A percentile compares a stretch with the other conserved stretches of the same genome.
These are phyloP conservation scores for Pichia gijzeniarum DNA, from an alignment of 805 yeast genomes.

Conservation along the genomic window DNA sequence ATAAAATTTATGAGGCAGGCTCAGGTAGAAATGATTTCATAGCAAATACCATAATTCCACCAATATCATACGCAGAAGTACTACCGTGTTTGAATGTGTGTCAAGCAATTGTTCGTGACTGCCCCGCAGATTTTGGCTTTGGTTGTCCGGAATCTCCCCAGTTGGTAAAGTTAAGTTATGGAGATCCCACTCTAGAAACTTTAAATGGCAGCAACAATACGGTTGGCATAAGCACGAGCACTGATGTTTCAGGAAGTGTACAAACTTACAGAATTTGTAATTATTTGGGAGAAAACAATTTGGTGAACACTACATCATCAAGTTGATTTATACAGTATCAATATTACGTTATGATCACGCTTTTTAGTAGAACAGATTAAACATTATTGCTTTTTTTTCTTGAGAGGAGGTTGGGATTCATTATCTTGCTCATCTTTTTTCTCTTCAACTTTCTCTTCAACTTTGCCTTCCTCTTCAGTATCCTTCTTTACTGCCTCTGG, in stretches of 20 bases:
- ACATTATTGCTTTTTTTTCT: conserved; percentile 1
- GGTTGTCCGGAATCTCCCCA: conserved; percentile 53
- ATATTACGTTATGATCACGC: neutral
- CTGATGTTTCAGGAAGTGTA: conserved; percentile 5
- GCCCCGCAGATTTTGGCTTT: conserved; percentile 75
- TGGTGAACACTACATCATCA: neutral
- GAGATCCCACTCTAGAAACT: conserved; percentile 19
- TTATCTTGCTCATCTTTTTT: conserved; percentile 7
- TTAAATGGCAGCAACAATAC: neutral
- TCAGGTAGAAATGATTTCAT: conserved; percentile 58
- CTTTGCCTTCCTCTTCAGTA: neutral
- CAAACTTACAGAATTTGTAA: conserved; percentile 35
- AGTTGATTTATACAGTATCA: neutral
- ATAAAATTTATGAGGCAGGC: conserved; percentile 38
- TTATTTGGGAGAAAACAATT: conserved; percentile 26
- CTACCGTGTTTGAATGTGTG: conserved; percentile 84
- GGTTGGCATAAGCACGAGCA: neutral
- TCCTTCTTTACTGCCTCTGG: conserved; percentile 8
- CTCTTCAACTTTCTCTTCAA: conserved; percentile 4
- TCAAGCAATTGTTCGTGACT: conserved; percentile 68
- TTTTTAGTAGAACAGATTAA: neutral
- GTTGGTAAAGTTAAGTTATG: conserved; percentile 35
- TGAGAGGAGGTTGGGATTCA: conserved; percentile 1
- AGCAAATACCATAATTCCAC: conserved; percentile 46
- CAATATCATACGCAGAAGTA: conserved; percentile 61